Percentiles rank a stretch among this genome's conserved stretches.
Conservation (phyloP, 371 early-diverging fungal genomes). For the Cokeromyces recurvatus region DNA sequence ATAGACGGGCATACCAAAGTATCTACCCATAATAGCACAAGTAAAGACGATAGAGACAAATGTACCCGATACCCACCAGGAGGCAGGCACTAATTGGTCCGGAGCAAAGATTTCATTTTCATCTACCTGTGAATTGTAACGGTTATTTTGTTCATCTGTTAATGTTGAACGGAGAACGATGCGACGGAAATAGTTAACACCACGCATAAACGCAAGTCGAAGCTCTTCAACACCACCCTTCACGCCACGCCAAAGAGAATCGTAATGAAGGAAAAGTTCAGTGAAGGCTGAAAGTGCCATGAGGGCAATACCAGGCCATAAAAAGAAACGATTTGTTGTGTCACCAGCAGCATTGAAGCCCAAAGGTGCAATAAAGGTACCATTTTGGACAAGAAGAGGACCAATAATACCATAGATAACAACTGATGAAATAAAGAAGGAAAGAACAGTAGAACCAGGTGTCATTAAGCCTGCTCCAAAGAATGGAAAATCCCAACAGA, state of each 20-base stretch:
- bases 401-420: slow-evolving; percentile 54
- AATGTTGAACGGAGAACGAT: slow-evolving; percentile 6
- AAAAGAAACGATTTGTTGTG: slow-evolving; percentile 51
- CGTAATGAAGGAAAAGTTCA: slow-evolving; percentile 55
- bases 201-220: slow-evolving; percentile 1
- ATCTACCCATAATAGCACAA: slow-evolving; percentile 51
- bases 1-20: slow-evolving; percentile 55
- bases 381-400: slow-evolving; percentile 36
- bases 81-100: slow-evolving; percentile 51
- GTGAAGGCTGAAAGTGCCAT: slow-evolving; percentile 64
- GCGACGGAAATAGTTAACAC: slow-evolving; percentile 1
- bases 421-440: slow-evolving; percentile 55
- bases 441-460: slow-evolving; percentile 51
- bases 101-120: slow-evolving; percentile 26
- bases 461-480: slow-evolving; percentile 70
- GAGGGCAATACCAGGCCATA: slow-evolving; percentile 75
- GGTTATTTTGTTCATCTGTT: not conserved
- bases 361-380: slow-evolving; percentile 26
- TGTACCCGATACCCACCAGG: slow-evolving; percentile 59
- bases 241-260: slow-evolving; percentile 51
- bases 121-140: slow-evolving; percentile 1
- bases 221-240: slow-evolving; percentile 29
- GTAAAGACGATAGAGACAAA: slow-evolving; percentile 54
- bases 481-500: slow-evolving; percentile 58
- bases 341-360: slow-evolving; percentile 34